Conservation (phyloP, 345 rosid species). For the Xanthoceras sorbifolium region DNA sequence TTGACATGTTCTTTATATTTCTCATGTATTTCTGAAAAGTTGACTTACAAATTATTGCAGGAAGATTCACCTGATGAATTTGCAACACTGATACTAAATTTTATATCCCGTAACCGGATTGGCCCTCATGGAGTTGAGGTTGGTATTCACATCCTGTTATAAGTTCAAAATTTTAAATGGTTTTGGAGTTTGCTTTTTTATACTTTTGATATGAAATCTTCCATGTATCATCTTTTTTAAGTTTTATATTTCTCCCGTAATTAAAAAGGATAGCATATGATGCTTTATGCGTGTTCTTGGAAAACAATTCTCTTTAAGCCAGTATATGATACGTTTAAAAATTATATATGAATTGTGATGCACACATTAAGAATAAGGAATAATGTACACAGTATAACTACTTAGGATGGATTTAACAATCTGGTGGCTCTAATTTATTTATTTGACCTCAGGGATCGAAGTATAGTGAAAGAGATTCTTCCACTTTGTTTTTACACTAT, state of each 20-base stretch:
- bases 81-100: constrained; percentile 58
- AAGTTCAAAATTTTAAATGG: neutral
- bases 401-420: too few species aligned
- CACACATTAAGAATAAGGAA: too few species aligned
- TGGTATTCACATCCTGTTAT: constrained; percentile 16
- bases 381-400: too few species aligned
- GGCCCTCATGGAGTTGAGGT: constrained; percentile 91
- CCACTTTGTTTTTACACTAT: neutral
- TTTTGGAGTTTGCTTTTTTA: neutral
- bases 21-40: neutral
- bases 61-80: constrained; percentile 97
- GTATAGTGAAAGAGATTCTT: too few species aligned
- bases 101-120: constrained; percentile 75
- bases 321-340: neutral
- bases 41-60: constrained; percentile 38
- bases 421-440: too few species aligned
- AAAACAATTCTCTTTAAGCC: neutral
- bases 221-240: neutral
- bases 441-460: neutral
- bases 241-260: neutral
- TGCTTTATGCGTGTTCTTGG: neutral
- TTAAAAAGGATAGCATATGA: neutral
- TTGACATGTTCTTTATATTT: neutral
- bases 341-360: too few species aligned
- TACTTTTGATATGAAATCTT: neutral